phyloP scores from a whole-genome alignment of 192 early-diverging fungal genomes.

The Backusella luteola region DNA sequence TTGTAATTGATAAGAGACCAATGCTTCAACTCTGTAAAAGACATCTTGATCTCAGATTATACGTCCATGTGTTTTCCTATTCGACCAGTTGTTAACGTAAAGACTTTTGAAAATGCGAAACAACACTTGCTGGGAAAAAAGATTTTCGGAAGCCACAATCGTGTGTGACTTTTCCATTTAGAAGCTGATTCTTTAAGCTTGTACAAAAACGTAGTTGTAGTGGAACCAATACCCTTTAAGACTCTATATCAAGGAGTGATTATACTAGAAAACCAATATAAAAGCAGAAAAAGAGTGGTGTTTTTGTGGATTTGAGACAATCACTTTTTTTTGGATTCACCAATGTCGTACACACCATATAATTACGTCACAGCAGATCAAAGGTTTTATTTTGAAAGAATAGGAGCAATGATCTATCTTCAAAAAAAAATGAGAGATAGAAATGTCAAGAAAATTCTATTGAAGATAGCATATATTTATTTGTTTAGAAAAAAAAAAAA shows the following conservation, averaged over 20 bases:
- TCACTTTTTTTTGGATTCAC: background rate
- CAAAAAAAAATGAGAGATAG: too few relatives aligned
- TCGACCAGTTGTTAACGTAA: background rate
- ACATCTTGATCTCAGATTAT: background rate
- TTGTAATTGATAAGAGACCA: background rate
- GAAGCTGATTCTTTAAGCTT: background rate
- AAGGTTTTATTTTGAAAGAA: background rate
- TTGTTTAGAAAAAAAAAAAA: background rate
- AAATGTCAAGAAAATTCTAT: background rate
- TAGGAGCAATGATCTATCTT: too few relatives aligned
- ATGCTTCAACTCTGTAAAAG: background rate
- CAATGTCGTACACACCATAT: background rate
- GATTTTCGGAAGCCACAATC: background rate
- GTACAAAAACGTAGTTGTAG: background rate
- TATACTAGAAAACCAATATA: background rate
- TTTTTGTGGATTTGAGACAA: background rate
- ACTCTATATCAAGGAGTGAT: background rate
- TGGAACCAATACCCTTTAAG: background rate
- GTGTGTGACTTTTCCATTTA: conserved; percentile 3
- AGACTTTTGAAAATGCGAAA: background rate
- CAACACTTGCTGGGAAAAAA: background rate
- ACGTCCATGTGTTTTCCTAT: background rate
- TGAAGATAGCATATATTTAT: background rate
- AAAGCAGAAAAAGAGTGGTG: background rate
- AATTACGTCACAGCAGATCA: background rate